phyloP scores from a whole-genome alignment of 2,329 filamentous ascomycete species.

The Podosphaera aphanis region DNA sequence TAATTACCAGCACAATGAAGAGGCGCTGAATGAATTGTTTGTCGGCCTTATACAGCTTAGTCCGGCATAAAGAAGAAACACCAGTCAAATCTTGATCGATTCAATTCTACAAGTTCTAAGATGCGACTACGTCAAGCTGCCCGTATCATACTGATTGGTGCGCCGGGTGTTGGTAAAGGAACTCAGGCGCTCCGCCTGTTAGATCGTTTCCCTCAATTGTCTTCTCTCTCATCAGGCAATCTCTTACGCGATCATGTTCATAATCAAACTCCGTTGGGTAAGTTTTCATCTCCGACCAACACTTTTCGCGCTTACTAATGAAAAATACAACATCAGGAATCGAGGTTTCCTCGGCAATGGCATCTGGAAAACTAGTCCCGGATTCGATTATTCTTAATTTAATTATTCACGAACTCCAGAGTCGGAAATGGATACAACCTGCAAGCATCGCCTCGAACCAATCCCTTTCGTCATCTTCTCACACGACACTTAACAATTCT shows the following conservation, averaged over 20 bases:
- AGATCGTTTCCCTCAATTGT: slow-evolving; percentile 64
- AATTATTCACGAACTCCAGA: slow-evolving; percentile 71
- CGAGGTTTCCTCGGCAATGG: slow-evolving; percentile 75
- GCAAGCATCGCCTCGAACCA: slow-evolving; percentile 19
- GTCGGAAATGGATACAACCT: slow-evolving; percentile 55
- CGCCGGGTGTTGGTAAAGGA: slow-evolving; percentile 79
- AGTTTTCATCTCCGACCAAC: neutral
- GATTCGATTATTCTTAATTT: slow-evolving; percentile 80
- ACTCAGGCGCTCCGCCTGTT: slow-evolving; percentile 84
- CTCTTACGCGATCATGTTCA: slow-evolving; percentile 82
- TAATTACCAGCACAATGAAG: too few relatives aligned
- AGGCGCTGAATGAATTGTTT: too few relatives aligned
- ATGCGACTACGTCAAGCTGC: slow-evolving; percentile 60
- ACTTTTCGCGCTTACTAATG: neutral
- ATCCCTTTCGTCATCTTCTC: slow-evolving; percentile 10
- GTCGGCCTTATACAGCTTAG: too few relatives aligned
- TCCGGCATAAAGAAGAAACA: too few relatives aligned
- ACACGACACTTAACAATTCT: slow-evolving; percentile 16
- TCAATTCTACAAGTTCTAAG: neutral
- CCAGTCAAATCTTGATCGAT: neutral
- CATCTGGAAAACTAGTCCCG: slow-evolving; percentile 67
- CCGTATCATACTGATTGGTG: slow-evolving; percentile 81
- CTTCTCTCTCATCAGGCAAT: slow-evolving; percentile 83
- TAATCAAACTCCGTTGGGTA: slow-evolving; percentile 65
- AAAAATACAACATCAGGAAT: slow-evolving; percentile 34